Percentiles rank a stretch among this genome's conserved stretches.
phyloP scores from a whole-genome alignment of 2,329 filamentous ascomycete genomes.

The Lachnellula hyalina region DNA sequence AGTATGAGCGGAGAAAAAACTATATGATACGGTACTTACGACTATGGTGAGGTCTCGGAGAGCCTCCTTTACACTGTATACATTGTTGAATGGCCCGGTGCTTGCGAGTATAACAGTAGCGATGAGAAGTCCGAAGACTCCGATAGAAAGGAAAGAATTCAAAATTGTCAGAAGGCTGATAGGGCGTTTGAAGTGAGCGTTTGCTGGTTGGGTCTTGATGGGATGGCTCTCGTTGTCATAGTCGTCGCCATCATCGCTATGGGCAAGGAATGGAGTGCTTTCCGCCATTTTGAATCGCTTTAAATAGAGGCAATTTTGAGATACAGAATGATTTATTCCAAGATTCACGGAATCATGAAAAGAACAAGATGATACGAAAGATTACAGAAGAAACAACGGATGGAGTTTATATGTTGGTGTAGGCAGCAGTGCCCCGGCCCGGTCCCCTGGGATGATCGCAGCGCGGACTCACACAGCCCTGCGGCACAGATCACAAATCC shows the following conservation, averaged over 20 bases:
- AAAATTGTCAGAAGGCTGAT: constrained; percentile 4
- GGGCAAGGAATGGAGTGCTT: not conserved
- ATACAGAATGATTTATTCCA: too few relatives aligned
- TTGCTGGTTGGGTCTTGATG: not conserved
- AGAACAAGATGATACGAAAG: too few relatives aligned
- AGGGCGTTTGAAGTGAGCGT: constrained; percentile 6
- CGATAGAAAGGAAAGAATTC: constrained; percentile 1
- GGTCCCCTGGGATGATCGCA: too few relatives aligned
- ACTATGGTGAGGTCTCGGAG: constrained; percentile 4
- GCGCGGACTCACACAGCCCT: not conserved
- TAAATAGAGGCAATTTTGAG: not conserved
- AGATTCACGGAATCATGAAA: too few relatives aligned
- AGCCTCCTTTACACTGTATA: not conserved
- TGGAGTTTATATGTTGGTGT: too few relatives aligned
- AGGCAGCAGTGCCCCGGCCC: too few relatives aligned
- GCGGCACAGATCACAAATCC: not conserved
- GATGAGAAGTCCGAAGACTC: constrained; percentile 3
- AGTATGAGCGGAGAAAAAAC: not conserved
- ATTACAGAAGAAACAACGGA: too few relatives aligned
- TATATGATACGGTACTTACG: not conserved
- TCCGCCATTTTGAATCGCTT: not conserved
- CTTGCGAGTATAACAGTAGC: not conserved
- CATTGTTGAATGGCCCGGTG: not conserved
- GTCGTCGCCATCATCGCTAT: not conserved
- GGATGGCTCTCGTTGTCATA: not conserved